Evolutionary conservation across 169 alveolate species (phyloP).

Genomic region (Pseudocohnilembus persalinus): DNA sequence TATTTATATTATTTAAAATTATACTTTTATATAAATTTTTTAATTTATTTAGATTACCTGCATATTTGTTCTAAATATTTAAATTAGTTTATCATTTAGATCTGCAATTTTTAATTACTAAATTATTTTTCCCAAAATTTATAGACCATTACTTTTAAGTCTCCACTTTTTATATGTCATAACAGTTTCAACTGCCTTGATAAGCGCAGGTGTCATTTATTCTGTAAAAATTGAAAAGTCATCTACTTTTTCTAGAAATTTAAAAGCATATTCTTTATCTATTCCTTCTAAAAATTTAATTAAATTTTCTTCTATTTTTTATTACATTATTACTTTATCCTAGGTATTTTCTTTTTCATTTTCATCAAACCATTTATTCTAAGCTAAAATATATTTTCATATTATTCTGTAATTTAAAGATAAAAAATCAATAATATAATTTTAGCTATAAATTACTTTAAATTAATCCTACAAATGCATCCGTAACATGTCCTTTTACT

Average conservation of each 20-base stretch:
- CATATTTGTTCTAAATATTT: not conserved
- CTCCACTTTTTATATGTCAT: not conserved
- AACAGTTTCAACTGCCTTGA: not conserved
- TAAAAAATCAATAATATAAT: too few species aligned
- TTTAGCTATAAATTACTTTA: not conserved
- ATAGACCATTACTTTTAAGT: not conserved
- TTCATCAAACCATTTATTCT: not conserved
- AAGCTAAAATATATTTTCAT: not conserved
- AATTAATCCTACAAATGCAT: too few species aligned
- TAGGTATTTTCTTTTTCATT: too few species aligned
- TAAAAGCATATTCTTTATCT: not conserved
- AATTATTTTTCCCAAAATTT: not conserved
- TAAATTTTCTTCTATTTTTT: not conserved
- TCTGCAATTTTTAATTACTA: too few species aligned
- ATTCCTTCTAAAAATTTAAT: too few species aligned
- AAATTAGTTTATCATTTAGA: not conserved
- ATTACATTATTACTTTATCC: not conserved
- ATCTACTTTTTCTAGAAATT: not conserved
- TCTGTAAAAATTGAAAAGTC: not conserved
- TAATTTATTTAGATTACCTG: not conserved
- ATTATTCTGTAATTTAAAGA: too few species aligned
- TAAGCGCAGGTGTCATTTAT: not conserved
- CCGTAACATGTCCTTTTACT: not conserved
- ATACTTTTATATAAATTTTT: too few species aligned
- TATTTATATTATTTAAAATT: too few species aligned